Evolutionary conservation across 2,329 filamentous ascomycete species (phyloP).

Genomic region (Periconia digitata): DNA sequence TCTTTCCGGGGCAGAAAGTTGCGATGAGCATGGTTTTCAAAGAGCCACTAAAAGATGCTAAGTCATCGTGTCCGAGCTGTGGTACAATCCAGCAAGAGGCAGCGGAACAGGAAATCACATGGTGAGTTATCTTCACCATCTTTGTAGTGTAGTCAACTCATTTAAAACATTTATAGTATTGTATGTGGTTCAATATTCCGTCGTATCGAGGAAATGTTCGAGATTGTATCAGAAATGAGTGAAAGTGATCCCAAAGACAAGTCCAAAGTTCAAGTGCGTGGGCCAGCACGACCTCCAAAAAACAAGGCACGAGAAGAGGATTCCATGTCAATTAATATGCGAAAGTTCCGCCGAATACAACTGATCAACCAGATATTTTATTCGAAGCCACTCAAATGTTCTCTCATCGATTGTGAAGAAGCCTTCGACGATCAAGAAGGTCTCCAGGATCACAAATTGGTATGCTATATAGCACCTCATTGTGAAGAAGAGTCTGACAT

Average conservation of each 20-base stretch:
- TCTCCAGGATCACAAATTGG: too few species aligned
- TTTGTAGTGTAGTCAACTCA: too few species aligned
- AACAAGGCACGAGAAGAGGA: not conserved
- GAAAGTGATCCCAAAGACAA: not conserved
- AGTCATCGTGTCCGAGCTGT: conserved; percentile 2
- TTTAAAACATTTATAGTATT: not conserved
- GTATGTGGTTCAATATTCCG: not conserved
- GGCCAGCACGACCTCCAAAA: too few species aligned
- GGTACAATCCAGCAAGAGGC: not conserved
- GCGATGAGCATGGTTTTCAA: conserved; percentile 36
- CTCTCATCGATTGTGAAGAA: too few species aligned
- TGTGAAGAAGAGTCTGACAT: too few species aligned
- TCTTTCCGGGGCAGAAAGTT: conserved; percentile 32
- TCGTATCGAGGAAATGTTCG: not conserved
- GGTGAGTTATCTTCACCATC: not conserved
- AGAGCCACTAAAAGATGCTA: not conserved
- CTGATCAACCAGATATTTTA: too few species aligned
- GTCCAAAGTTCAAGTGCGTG: not conserved
- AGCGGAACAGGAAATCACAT: not conserved
- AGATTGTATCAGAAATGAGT: too few species aligned
- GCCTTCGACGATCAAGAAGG: too few species aligned
- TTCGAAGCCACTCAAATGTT: too few species aligned
- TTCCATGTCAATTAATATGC: not conserved
- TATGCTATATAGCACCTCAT: too few species aligned
- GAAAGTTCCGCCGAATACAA: not conserved